Conservation (phyloP, 257 asterid genomes). For the Ballota nigra region DNA sequence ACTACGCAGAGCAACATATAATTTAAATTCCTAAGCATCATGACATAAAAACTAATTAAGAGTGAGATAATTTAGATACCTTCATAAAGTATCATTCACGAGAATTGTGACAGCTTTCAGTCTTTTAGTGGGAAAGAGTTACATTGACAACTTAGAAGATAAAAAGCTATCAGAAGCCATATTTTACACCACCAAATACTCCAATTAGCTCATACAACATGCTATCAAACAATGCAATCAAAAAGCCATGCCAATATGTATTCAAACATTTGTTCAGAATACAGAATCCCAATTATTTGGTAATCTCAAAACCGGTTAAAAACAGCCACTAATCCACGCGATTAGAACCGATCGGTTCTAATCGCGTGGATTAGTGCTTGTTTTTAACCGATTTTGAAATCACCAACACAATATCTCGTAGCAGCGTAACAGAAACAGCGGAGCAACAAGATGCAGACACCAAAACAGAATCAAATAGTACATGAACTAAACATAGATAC, state of each 20-base stretch:
- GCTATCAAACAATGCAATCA: neutral
- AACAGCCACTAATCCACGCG: no score
- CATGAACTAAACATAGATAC: neutral
- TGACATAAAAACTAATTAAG: neutral
- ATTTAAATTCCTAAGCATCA: no score
- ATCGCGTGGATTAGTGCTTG: no score
- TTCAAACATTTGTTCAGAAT: neutral
- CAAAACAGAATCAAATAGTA: neutral
- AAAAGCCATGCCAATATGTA: neutral
- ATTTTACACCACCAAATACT: neutral
- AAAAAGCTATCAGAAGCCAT: neutral
- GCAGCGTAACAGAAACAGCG: neutral
- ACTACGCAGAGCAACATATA: no score
- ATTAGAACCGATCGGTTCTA: no score
- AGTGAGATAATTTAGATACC: no score
- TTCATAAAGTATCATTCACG: neutral
- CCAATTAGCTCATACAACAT: neutral
- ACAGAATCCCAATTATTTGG: neutral
- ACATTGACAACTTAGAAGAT: neutral
- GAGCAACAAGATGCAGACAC: neutral
- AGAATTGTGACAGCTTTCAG: neutral
- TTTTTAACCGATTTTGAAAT: no score
- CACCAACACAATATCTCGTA: conserved; percentile 15
- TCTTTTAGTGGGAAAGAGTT: neutral
- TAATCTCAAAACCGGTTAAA: no score